Percentiles rank a stretch among this genome's conserved stretches.
These are phyloP conservation scores for Noccaea bulbosa DNA, from an alignment of 345 rosid genomes.

Conservation along the genomic window DNA sequence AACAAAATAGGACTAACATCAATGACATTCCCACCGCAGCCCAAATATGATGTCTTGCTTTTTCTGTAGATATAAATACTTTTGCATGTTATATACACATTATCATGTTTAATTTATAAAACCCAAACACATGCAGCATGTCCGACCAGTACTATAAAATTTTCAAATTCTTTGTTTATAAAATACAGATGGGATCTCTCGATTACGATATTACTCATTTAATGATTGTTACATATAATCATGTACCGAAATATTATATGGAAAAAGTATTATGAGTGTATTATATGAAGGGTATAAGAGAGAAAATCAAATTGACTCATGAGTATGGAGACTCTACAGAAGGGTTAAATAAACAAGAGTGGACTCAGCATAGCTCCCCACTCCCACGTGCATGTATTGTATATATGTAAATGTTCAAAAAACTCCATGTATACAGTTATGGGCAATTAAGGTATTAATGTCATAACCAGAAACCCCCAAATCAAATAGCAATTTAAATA, in stretches of 20 bases:
- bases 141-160: not conserved
- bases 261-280: too few relatives aligned
- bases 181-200: slow-evolving; percentile 23
- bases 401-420: slow-evolving; percentile 32
- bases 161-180: not conserved
- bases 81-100: slow-evolving; percentile 17
- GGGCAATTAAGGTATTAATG: slow-evolving; percentile 1
- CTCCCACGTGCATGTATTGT: slow-evolving; percentile 30
- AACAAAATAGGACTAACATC: slow-evolving; percentile 22
- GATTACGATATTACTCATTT: slow-evolving; percentile 1
- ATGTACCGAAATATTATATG: not conserved
- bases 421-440: slow-evolving; percentile 10
- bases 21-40: slow-evolving; percentile 18
- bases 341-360: slow-evolving; percentile 3
- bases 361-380: slow-evolving; percentile 21
- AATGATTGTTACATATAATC: slow-evolving; percentile 21
- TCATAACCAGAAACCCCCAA: slow-evolving; percentile 36
- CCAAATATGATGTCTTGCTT: slow-evolving; percentile 37
- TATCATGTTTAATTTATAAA: slow-evolving; percentile 19
- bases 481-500: not conserved
- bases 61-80: slow-evolving; percentile 30
- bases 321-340: slow-evolving; percentile 17
- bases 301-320: slow-evolving; percentile 18
- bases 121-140: slow-evolving; percentile 34
- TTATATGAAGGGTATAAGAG: not conserved